These are phyloP conservation scores for Microcyclosporella mali DNA, from an alignment of 2,329 filamentous ascomycete species.

Conservation along the genomic window DNA sequence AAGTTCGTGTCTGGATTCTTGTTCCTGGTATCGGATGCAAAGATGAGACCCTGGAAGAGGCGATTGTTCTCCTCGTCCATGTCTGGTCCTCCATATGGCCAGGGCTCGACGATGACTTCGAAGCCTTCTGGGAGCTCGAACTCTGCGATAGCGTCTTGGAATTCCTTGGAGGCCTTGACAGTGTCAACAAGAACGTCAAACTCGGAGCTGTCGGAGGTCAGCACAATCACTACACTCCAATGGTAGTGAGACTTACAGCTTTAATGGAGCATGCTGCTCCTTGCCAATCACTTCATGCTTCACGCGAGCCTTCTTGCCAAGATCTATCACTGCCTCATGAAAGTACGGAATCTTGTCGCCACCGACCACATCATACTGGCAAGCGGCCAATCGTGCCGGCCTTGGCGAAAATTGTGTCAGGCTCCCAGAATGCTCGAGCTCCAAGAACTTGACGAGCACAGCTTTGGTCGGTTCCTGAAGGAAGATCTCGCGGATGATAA, in stretches of 20 bases:
- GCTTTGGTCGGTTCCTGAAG: conserved; percentile 29
- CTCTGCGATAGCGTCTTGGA: conserved; percentile 24
- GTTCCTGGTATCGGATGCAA: conserved; percentile 30
- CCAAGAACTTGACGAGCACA: conserved; percentile 24
- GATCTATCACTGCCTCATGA: conserved; percentile 29
- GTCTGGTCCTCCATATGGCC: conserved; percentile 29
- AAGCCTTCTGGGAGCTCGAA: conserved; percentile 27
- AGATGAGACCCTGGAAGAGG: conserved; percentile 30
- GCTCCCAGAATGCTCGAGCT: conserved; percentile 24
- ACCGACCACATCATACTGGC: conserved; percentile 53
- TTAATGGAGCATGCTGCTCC: conserved; percentile 25
- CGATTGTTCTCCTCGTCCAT: conserved; percentile 24
- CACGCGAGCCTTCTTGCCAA: conserved; percentile 18
- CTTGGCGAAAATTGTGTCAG: conserved; percentile 16
- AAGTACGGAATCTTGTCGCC: conserved; percentile 47
- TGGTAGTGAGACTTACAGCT: conserved; percentile 17
- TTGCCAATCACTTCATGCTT: conserved; percentile 28
- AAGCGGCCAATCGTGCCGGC: conserved; percentile 44
- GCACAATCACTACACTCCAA: background rate
- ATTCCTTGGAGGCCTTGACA: conserved; percentile 42
- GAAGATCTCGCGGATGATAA: conserved; percentile 26
- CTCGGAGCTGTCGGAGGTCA: conserved; percentile 34
- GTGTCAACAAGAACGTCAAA: conserved; percentile 44
- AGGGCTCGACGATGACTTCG: conserved; percentile 29
- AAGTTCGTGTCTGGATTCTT: conserved; percentile 38